Evolutionary conservation across 257 asterid species (phyloP), one percentile per base, ranked within the genome.

Genomic region (Galeopsis tetrahit): DNA sequence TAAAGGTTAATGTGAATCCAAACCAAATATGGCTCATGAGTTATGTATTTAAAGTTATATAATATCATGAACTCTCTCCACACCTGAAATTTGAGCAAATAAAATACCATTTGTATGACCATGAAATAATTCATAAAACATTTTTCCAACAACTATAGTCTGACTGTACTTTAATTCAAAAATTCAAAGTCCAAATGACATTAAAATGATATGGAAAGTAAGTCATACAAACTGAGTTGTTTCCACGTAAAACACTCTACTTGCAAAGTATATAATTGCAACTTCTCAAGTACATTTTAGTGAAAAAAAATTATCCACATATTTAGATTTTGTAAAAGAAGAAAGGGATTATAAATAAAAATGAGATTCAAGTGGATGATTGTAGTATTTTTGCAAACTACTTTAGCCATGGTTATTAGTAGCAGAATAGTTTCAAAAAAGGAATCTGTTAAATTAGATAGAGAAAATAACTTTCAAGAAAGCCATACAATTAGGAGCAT

Each of bases 191-290:
- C 60, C 34, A 53, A 52, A 21, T 81, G 79, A 69, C 36, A 77
- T 75, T 72, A 3, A 53, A 13, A 84, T 84, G 86, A 77, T 72
- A 11, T 42, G 82, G 83, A 81, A 82, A 84, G 92, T 86, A 76
- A 79, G 82, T 86, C 89, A 84, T 72, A 80, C 83, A 67, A 77
- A 72, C 36, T 59, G 11, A 63, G 78, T 28, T 55, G 11, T 65
- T 4, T 34, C 60, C 68, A 70, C 49, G 32, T 3, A 55, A 14
- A n/a, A 39, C 32, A 0, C 59, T 17, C 6, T 7, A 75, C 74
- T 55, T 57, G 21, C 9, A 38, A 56, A 14, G n/a, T 68, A 52
- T 75, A 51, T 33, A 70, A 39, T 11, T 67, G 52, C 70, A 70
- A 49, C 71, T 78, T 78, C 39, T 62, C 74, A 75, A 70, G 70